phyloP scores from a whole-genome alignment of 73 alveolate genomes.

The Paramecium biaurelia region DNA sequence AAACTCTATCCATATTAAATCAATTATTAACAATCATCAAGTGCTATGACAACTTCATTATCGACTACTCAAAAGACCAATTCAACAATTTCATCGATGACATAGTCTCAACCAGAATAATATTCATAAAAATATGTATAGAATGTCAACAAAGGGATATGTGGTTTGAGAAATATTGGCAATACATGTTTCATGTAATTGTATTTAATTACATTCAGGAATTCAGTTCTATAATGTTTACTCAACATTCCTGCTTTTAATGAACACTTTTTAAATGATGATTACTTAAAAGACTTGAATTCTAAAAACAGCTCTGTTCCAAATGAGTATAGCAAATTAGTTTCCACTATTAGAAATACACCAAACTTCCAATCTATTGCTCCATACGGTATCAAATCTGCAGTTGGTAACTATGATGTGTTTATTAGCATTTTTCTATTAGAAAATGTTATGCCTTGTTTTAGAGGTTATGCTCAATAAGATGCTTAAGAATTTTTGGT shows the following conservation, averaged over 20 bases:
- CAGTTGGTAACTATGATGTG: neutral
- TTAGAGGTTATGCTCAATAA: slow-evolving; percentile 77
- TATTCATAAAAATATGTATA: neutral
- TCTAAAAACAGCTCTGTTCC: slow-evolving; percentile 37
- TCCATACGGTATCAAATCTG: slow-evolving; percentile 50
- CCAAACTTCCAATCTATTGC: slow-evolving; percentile 50
- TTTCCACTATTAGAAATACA: slow-evolving; percentile 54
- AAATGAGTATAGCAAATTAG: slow-evolving; percentile 47
- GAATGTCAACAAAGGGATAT: slow-evolving; percentile 22
- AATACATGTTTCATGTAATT: slow-evolving; percentile 81
- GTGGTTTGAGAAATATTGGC: slow-evolving; percentile 80
- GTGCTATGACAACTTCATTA: neutral
- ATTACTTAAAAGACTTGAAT: neutral
- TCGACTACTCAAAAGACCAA: neutral
- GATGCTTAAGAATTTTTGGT: slow-evolving; percentile 84
- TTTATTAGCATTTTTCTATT: neutral
- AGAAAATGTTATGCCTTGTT: slow-evolving; percentile 69
- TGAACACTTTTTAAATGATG: slow-evolving; percentile 74
- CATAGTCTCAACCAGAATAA: neutral
- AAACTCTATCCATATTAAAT: neutral
- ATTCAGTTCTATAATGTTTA: slow-evolving; percentile 91
- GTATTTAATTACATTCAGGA: slow-evolving; percentile 26
- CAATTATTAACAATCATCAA: neutral
- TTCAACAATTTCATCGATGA: neutral
- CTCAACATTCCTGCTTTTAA: slow-evolving; percentile 85